Evolutionary conservation across 352 stramenopile genomes (phyloP).

Genomic region (Phytophthora megakarya): DNA sequence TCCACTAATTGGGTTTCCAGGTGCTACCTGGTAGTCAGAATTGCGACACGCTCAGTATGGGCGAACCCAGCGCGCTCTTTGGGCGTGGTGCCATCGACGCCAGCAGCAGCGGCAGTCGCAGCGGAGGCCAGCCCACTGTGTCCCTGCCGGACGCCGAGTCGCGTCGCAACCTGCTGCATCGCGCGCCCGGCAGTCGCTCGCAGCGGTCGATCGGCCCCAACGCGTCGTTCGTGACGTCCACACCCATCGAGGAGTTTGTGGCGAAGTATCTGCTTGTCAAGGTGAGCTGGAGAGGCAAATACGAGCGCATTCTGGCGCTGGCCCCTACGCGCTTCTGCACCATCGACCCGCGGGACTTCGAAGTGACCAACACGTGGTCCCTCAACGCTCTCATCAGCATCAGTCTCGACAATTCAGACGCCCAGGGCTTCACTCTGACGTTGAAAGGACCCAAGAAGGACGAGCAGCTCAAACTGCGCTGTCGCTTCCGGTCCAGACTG

Average conservation of each 20-base stretch:
- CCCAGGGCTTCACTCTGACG: conserved; percentile 63
- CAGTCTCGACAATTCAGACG: conserved; percentile 62
- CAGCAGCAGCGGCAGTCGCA: conserved; percentile 12
- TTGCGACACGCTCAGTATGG: no score
- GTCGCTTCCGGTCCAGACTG: conserved; percentile 73
- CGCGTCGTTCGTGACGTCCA: conserved; percentile 21
- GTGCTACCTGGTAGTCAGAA: background rate
- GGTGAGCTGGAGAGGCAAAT: conserved; percentile 84
- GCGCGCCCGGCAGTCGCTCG: conserved; percentile 4
- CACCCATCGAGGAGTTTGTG: conserved; percentile 81
- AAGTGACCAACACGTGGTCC: conserved; percentile 89
- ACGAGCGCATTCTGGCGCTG: conserved; percentile 86
- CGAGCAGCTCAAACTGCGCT: conserved; percentile 80
- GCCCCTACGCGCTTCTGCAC: conserved; percentile 82
- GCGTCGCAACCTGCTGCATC: conserved; percentile 12
- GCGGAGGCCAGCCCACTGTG: background rate
- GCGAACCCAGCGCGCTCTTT: conserved; percentile 11
- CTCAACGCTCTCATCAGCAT: conserved; percentile 60
- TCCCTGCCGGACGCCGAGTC: conserved; percentile 32
- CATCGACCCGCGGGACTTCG: conserved; percentile 86
- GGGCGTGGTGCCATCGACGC: conserved; percentile 4
- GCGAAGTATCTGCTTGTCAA: conserved; percentile 88
- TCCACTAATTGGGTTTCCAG: background rate
- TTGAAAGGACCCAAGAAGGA: conserved; percentile 85
- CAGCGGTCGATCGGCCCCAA: conserved; percentile 11